phyloP scores from a whole-genome alignment of 1,284 basidiomycete species.

The Malassezia yamatoensis region DNA sequence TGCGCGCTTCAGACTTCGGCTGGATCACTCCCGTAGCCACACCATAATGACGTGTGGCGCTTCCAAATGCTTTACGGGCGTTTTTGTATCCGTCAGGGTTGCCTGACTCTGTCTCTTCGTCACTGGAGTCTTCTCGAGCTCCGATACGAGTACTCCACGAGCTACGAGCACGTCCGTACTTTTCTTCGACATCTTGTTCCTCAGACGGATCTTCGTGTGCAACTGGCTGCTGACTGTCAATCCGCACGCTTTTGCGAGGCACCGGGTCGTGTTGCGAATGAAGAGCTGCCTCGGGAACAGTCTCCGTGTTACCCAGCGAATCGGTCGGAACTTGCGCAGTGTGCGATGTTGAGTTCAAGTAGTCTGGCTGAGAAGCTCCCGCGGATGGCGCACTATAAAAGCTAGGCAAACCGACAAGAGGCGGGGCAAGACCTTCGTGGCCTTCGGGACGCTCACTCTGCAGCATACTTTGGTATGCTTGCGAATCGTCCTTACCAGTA shows the following conservation, averaged over 20 bases:
- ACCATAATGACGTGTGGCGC: constrained; percentile 29
- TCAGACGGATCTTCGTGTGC: constrained; percentile 20
- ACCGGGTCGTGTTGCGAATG: too few relatives aligned
- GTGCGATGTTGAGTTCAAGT: constrained; percentile 14
- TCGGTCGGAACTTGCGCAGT: constrained; percentile 17
- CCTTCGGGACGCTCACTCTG: not conserved
- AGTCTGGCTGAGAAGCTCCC: not conserved
- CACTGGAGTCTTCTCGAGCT: constrained; percentile 23
- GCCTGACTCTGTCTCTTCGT: constrained; percentile 25
- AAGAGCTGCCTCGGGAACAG: constrained; percentile 10
- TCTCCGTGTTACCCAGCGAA: not conserved
- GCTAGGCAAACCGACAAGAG: not conserved
- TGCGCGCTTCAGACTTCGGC: not conserved
- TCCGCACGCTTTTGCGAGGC: constrained; percentile 38
- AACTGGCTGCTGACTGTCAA: constrained; percentile 18
- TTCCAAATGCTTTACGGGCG: constrained; percentile 38
- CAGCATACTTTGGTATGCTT: not conserved
- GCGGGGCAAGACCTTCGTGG: not conserved
- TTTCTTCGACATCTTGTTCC: constrained; percentile 20
- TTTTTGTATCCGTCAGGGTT: constrained; percentile 27
- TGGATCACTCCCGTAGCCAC: constrained; percentile 28
- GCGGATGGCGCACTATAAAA: not conserved
- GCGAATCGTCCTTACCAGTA: not conserved
- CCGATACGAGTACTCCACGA: constrained; percentile 39
- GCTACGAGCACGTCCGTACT: constrained; percentile 22